Conservation (phyloP, 1,139 yeast genomes). For the Blastobotrys indianensis region DNA sequence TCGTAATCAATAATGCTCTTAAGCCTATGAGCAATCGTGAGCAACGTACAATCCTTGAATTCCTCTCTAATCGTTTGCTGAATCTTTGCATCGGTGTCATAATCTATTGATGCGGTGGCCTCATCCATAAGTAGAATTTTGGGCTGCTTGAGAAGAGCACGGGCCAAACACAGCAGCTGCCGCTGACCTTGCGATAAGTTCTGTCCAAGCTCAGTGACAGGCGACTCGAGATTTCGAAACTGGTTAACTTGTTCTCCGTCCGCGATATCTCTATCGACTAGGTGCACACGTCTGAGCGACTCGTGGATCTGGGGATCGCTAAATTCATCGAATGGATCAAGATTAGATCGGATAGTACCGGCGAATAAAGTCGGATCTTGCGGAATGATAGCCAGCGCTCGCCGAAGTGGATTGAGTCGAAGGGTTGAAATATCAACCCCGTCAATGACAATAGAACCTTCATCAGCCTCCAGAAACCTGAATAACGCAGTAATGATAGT, state of each 20-base stretch:
- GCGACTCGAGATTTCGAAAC: conserved; percentile 50
- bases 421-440: conserved; percentile 48
- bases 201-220: conserved; percentile 50
- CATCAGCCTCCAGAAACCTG: conserved; percentile 58
- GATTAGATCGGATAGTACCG: conserved; percentile 56
- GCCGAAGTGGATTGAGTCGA: conserved; percentile 51
- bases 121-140: conserved; percentile 66
- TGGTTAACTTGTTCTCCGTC: conserved; percentile 23
- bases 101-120: conserved; percentile 81
- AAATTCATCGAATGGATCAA: conserved; percentile 54
- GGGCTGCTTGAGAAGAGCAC: conserved; percentile 61
- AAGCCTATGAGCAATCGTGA: conserved; percentile 76
- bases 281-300: conserved; percentile 6
- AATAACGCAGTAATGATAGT: conserved; percentile 65
- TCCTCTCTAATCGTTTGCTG: conserved; percentile 65
- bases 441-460: conserved; percentile 52
- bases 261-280: not conserved
- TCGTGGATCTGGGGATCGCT: conserved; percentile 46
- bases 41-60: conserved; percentile 59
- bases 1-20: conserved; percentile 80
- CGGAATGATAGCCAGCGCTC: conserved; percentile 60
- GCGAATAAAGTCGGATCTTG: conserved; percentile 67
- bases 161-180: conserved; percentile 65
- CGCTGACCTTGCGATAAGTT: conserved; percentile 73
- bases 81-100: conserved; percentile 67